These are phyloP conservation scores for Epichloe gansuensis DNA, from an alignment of 2,329 filamentous ascomycete species.

Conservation along the genomic window DNA sequence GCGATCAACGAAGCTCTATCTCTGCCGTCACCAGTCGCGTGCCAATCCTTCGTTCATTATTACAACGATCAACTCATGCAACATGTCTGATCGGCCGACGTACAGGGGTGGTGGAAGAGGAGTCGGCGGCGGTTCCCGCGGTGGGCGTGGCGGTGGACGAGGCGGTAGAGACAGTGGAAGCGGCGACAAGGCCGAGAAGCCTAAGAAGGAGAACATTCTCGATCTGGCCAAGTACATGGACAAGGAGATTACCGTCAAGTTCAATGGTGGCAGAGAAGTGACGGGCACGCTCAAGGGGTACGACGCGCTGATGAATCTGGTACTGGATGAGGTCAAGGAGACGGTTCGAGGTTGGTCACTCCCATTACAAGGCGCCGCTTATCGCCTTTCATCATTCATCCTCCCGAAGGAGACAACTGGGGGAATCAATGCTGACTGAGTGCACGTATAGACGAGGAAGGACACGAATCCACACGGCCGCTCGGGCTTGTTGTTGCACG, in stretches of 20 bases:
- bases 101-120: slow-evolving; percentile 33
- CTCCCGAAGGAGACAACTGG: no score
- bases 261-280: slow-evolving; percentile 88
- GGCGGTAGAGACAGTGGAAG: slow-evolving; percentile 32
- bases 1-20: not conserved
- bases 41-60: not conserved
- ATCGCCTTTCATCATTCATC: no score
- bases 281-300: slow-evolving; percentile 86
- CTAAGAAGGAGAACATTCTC: slow-evolving; percentile 98
- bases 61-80: slow-evolving; percentile 11
- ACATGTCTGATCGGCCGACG: slow-evolving; percentile 38
- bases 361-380: not conserved
- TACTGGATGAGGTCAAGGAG: slow-evolving; percentile 89
- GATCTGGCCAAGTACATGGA: slow-evolving; percentile 95
- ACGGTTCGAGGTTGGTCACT: slow-evolving; percentile 59
- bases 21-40: not conserved
- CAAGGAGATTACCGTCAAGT: slow-evolving; percentile 89
- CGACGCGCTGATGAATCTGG: slow-evolving; percentile 95
- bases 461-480: slow-evolving; percentile 68
- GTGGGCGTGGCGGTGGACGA: slow-evolving; percentile 23
- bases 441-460: slow-evolving; percentile 65
- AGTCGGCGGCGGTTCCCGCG: slow-evolving; percentile 24
- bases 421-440: not conserved
- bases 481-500: slow-evolving; percentile 82
- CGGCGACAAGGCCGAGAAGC: slow-evolving; percentile 51